These are phyloP conservation scores for Camellia sinensis DNA, from an alignment of 148 eudicot species.

Conservation along the genomic window DNA sequence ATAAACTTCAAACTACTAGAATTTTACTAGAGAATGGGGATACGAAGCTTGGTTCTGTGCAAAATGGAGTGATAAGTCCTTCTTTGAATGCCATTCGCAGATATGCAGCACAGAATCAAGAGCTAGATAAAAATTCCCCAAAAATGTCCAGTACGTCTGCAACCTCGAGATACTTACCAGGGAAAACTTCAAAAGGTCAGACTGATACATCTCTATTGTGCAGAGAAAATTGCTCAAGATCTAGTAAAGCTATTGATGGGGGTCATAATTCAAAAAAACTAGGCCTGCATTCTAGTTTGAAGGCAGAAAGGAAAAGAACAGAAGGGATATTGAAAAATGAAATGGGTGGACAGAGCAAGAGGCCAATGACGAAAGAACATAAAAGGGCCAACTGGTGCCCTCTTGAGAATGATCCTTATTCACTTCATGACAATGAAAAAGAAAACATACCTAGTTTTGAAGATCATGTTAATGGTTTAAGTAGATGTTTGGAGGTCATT, in stretches of 20 bases:
- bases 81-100: background rate
- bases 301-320: constrained; percentile 12
- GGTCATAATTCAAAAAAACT: constrained; percentile 4
- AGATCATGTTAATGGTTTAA: constrained; percentile 23
- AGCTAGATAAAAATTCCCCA: background rate
- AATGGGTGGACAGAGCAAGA: constrained; percentile 11
- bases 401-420: background rate
- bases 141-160: background rate
- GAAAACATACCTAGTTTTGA: constrained; percentile 17
- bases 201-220: background rate
- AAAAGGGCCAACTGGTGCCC: background rate
- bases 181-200: constrained; percentile 2
- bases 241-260: constrained; percentile 7
- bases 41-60: background rate
- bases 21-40: background rate
- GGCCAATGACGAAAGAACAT: constrained; percentile 8
- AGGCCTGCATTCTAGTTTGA: constrained; percentile 7
- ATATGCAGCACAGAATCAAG: background rate
- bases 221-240: constrained; percentile 17
- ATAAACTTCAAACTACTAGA: constrained; percentile 3
- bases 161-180: background rate
- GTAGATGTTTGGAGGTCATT: constrained; percentile 21
- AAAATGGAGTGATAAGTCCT: background rate
- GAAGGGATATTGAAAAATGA: constrained; percentile 9
- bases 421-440: background rate